Evolutionary conservation across 805 yeast genomes (phyloP).

Genomic region (Metschnikowia gelsemii): DNA sequence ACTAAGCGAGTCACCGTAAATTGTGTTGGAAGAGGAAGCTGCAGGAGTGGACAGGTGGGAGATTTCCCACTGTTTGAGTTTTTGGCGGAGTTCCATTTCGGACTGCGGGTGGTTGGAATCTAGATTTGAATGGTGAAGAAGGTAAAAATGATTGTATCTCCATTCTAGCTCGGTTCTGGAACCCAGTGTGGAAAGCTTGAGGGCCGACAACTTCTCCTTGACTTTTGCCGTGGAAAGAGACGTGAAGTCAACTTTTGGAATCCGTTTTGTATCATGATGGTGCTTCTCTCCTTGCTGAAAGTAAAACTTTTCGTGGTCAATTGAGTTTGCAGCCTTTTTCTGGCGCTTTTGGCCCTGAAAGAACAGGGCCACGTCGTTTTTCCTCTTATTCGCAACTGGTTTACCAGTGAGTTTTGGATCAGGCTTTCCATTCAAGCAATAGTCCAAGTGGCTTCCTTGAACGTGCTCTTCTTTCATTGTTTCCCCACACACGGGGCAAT

Average conservation of each 20-base stretch:
- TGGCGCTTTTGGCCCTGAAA: slow-evolving; percentile 24
- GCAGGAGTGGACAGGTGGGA: slow-evolving; percentile 34
- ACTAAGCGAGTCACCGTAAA: slow-evolving; percentile 25
- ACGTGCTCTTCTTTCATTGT: slow-evolving; percentile 53
- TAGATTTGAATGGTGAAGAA: slow-evolving; percentile 76
- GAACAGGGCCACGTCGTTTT: slow-evolving; percentile 32
- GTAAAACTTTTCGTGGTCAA: slow-evolving; percentile 31
- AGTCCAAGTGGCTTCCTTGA: slow-evolving; percentile 61
- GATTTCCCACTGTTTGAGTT: slow-evolving; percentile 67
- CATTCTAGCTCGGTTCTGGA: slow-evolving; percentile 60
- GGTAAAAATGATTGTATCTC: slow-evolving; percentile 74
- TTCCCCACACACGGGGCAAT: slow-evolving; percentile 67
- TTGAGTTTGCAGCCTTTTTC: slow-evolving; percentile 7
- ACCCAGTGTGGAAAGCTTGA: slow-evolving; percentile 63
- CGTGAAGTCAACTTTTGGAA: slow-evolving; percentile 65
- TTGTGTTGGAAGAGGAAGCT: slow-evolving; percentile 15
- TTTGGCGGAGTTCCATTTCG: slow-evolving; percentile 52
- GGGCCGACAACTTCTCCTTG: slow-evolving; percentile 54
- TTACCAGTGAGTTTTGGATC: slow-evolving; percentile 11
- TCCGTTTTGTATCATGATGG: slow-evolving; percentile 34
- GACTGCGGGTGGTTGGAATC: slow-evolving; percentile 68
- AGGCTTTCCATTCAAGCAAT: slow-evolving; percentile 47
- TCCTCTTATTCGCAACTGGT: slow-evolving; percentile 10
- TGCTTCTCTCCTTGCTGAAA: slow-evolving; percentile 30
- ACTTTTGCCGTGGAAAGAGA: slow-evolving; percentile 59